These are phyloP conservation scores for Globisporangium recalcitrans DNA, from an alignment of 352 stramenopile genomes.

Conservation along the genomic window DNA sequence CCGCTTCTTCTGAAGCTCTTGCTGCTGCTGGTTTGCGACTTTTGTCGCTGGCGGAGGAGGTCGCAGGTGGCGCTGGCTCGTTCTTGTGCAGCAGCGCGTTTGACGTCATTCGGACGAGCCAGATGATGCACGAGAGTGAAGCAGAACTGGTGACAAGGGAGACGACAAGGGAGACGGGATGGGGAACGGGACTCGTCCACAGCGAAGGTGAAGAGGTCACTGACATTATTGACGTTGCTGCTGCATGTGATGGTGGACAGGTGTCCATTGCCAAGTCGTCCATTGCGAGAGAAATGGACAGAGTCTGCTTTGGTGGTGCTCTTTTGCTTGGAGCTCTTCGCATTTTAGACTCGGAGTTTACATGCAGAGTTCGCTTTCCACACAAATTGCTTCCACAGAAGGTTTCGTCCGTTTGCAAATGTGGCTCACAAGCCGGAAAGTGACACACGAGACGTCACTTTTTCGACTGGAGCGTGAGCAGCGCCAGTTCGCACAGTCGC, in stretches of 20 bases:
- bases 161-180: background rate
- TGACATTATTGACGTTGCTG: too few relatives aligned
- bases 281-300: background rate
- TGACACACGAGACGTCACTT: constrained; percentile 11
- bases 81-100: constrained; percentile 12
- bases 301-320: background rate
- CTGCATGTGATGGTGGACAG: background rate
- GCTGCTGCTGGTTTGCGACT: background rate
- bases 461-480: constrained; percentile 1
- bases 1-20: too few relatives aligned
- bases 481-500: background rate
- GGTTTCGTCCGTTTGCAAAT: too few relatives aligned
- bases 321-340: background rate
- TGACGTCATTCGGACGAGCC: constrained; percentile 13
- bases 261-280: background rate
- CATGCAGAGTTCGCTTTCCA: background rate
- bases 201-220: background rate
- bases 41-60: background rate
- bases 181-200: background rate
- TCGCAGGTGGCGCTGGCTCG: background rate
- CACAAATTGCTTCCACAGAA: too few relatives aligned
- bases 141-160: background rate
- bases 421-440: background rate
- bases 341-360: constrained; percentile 5
- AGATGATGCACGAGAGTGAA: constrained; percentile 9